Evolutionary conservation across 108 stramenopile species (phyloP), one percentile per base, ranked within the genome.

Genomic region (Conticribra guillardii): DNA sequence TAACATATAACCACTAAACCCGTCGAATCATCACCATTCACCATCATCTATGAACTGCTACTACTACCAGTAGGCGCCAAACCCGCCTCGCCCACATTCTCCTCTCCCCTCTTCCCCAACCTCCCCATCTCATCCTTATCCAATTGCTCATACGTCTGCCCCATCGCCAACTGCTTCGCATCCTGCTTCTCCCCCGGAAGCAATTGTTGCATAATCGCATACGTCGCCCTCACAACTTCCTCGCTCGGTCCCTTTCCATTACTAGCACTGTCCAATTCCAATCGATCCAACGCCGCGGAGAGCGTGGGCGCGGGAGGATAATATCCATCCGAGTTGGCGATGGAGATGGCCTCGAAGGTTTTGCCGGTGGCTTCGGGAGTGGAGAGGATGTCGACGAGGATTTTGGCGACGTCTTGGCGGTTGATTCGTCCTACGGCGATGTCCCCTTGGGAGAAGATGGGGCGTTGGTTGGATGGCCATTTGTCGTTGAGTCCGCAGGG

Each of bases 401-500:
- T 80, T 27, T 55, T 79, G 8, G 95, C 95, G 9, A 96, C 93
- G 74, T 97, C 97, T 56, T 88, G 50, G 30, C 94, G 94, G 62
- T 92, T 90, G 60, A 95, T 93, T 3, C 97, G 80, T 5, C 97
- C 97, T 0, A 94, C 94, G 4, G 97, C 97, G 1, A 95, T 85
- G 67, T 93, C 90, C 1, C 90, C 89, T 71, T 93, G 93, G 48
- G 76, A 79, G 58, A 97, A 90, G 46, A 97, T 60, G 30, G 95
- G 97, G 16, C 97, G 88, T 32, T 80, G 81, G 34, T 92, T 90
- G 8, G 70, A 37, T 15, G 97, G 89, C 89, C 93, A 94, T 2
- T 89, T 71, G 72, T 97, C 97, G 32, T 97, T 97, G 17, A 97
- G 85, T 0, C 97, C 97, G 9, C 78, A 73, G 3, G 97, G 97